Base-by-base conservation (phyloP, 164 flowering plant genomes). In the Euptelea pleiosperma region DNA sequence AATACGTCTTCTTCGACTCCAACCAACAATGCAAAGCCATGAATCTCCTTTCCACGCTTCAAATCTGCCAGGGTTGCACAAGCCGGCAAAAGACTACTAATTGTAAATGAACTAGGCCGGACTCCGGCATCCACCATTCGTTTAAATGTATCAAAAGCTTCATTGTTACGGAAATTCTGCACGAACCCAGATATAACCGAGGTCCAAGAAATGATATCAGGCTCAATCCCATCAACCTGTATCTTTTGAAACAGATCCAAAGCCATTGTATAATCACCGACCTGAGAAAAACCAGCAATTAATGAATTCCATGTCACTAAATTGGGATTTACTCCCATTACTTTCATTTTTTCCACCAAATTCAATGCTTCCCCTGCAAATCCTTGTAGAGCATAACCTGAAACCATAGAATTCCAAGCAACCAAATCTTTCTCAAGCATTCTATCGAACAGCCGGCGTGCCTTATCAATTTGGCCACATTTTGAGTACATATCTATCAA, bases 161-260 rank as follows among this genome's bases (percentile, higher is more conserved):
- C 77, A 9, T 58, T 56, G 60, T 65, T 57, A 0, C 46, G 75
- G 49, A 81, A 81, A 52, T 79, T 87, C 58, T 85, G 83, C 64
- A 81, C 88, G 24, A 76, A 67, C 44, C 95, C 95, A 29, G 95
- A 82, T 57, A 89, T 75, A 37, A 85, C 52, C 0, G 91, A 80
- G 4, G 95, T 89, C 96, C 96, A 92, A 24, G 96, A 79, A 15
- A 87, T 82, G 28, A 84, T 78, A 68, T 85, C 91, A 40, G 82
- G 91, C 53, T 70, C 68, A 44, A 75, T 46, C 28, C 79, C 85
- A 33, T 58, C 39, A 2, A 5, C 57, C 26, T 44, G 66, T 85
- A 82, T 80, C 18, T 39, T 25, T 10, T 50, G 50, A 39, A 84
- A 69, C 18, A 78, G 45, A 11, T 72, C 51, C 36, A 57, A 39